Evolutionary conservation across 768 basidiomycete species (phyloP), one percentile per base, ranked within the genome.

Genomic region (button mushroom (Agaricus bisporus)): DNA sequence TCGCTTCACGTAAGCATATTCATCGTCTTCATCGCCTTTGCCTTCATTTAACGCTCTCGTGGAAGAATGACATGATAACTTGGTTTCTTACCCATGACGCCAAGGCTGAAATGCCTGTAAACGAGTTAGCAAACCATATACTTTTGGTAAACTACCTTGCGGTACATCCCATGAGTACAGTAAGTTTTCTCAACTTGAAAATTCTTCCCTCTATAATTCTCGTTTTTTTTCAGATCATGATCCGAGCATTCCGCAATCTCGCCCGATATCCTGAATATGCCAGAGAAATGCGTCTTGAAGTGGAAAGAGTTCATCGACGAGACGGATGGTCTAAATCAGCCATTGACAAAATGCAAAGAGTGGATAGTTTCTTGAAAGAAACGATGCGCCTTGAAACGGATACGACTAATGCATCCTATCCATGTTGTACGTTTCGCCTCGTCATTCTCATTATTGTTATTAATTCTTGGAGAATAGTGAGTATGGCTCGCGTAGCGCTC

Each of bases 281-380:
- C 2, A 55, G 64, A 14, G 59, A 64, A 5, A 60, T 76, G 61
- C 62, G 71, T 12, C 63, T 66, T n/a, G 73, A 75, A 42, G 61
- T 71, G 15, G 65, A 67, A 29, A 38, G 38, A n/a, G 51, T 61
- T 12, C 51, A 71, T 8, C 43, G 49, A 5, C 54, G 60, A n/a
- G 64, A 64, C 11, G 66, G 66, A 2, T 71, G 68, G 69, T 64
- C 66, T 14, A 62, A 61, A 26, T 4, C 37, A 58, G 48, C 71
- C 58, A 46, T 71, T 9, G 66, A 68, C 6, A 66, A 64, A 45
- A 72, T 78, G 73, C 62, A 56, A 44, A 70, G 66, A 56, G 41
- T 76, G 4, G 78, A 80, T 50, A 77, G 77, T 56, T 77, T 80
- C 57, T 46, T 81, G 15, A 74, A 70, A 56, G 77, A 78, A 59